Conservation (phyloP, 257 asterid genomes). For the Eustoma russellianum region DNA sequence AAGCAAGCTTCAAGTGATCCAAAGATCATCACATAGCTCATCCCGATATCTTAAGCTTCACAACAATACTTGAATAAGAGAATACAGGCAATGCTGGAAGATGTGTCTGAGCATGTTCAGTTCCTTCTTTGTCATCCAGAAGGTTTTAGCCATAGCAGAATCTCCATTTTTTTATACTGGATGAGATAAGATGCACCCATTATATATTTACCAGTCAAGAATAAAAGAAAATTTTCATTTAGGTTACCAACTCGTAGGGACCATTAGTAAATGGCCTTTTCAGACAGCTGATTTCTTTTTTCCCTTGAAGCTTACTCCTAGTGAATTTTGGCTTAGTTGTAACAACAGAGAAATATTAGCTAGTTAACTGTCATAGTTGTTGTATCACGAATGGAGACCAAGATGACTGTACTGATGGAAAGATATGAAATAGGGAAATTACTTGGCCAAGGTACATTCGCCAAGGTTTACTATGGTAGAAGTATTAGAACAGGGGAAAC, state of each 20-base stretch:
- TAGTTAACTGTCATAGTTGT: slow-evolving; percentile 6
- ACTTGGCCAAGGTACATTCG: slow-evolving; percentile 81
- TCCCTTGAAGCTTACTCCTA: neutral
- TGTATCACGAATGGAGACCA: slow-evolving; percentile 40
- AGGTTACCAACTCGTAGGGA: slow-evolving; percentile 4
- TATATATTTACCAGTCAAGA: slow-evolving; percentile 3
- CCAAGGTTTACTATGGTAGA: slow-evolving; percentile 62
- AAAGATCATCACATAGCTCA: neutral
- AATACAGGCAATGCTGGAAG: slow-evolving; percentile 35
- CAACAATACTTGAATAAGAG: slow-evolving; percentile 12
- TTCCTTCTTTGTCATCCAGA: slow-evolving; percentile 12
- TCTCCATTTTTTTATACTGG: slow-evolving; percentile 14
- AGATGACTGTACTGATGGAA: slow-evolving; percentile 42
- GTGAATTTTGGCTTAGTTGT: neutral
- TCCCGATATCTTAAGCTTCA: slow-evolving; percentile 1
- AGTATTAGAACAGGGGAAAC: slow-evolving; percentile 48
- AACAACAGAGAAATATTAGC: slow-evolving; percentile 5
- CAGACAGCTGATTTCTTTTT: no score
- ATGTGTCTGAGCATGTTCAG: slow-evolving; percentile 23
- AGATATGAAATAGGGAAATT: slow-evolving; percentile 67
- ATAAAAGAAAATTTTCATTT: slow-evolving; percentile 7
- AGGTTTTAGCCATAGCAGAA: slow-evolving; percentile 16
- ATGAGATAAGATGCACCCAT: slow-evolving; percentile 17
- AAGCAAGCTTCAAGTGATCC: neutral
- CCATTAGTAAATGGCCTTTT: no score